phyloP scores from a whole-genome alignment of 208 protist species.

The Porcisia deanei region DNA sequence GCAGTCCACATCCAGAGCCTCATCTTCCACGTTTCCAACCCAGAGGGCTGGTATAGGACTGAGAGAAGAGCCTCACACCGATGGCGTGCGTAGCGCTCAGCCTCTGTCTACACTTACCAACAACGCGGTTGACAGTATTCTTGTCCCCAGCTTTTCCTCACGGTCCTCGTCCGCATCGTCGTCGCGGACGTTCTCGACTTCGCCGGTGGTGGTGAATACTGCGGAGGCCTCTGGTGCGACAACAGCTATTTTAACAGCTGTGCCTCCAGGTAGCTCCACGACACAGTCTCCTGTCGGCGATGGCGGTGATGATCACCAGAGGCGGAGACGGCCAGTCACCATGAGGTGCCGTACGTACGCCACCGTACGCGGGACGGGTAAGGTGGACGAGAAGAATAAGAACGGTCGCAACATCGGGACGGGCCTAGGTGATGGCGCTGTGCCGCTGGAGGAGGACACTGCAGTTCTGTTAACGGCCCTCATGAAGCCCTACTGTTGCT shows the following conservation, averaged over 20 bases:
- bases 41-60: neutral
- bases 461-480: slow-evolving; percentile 17
- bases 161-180: neutral
- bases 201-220: neutral
- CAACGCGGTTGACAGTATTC: neutral
- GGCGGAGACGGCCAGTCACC: neutral
- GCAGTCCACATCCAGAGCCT: neutral
- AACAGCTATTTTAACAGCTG: neutral
- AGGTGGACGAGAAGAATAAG: neutral
- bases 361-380: neutral
- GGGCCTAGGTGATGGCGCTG: neutral
- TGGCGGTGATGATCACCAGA: neutral
- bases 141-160: neutral
- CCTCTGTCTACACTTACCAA: neutral
- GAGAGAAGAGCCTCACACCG: neutral
- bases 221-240: neutral
- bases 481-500: slow-evolving; percentile 23
- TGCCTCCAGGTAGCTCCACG: neutral
- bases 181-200: neutral
- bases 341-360: neutral
- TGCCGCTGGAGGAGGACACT: slow-evolving; percentile 9
- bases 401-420: slow-evolving; percentile 11
- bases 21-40: neutral
- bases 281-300: neutral
- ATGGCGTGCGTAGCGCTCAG: neutral